Percentiles rank a stretch among this genome's conserved stretches.
phyloP scores from a whole-genome alignment of 352 stramenopile species.

The Globisporangium camurandrum region DNA sequence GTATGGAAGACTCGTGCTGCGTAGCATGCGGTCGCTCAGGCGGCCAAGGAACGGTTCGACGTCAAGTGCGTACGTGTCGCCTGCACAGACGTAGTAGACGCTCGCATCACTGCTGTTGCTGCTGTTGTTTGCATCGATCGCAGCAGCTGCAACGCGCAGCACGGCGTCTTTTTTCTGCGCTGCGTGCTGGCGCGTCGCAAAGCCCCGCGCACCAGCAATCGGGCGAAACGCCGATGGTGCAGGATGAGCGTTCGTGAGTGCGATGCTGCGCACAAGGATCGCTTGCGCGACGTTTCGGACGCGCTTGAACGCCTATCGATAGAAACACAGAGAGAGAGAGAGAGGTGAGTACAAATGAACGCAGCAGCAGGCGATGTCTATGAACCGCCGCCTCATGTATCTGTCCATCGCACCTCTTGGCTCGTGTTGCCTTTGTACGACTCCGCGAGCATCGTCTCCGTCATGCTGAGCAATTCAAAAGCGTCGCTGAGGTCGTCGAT shows the following conservation, averaged over 20 bases:
- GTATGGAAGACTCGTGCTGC: too few species aligned
- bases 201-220: conserved; percentile 47
- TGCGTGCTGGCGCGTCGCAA: conserved; percentile 35
- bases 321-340: neutral
- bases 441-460: conserved; percentile 43
- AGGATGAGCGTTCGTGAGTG: conserved; percentile 62
- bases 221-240: conserved; percentile 63
- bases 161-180: conserved; percentile 36
- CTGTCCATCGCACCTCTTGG: conserved; percentile 34
- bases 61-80: conserved; percentile 59
- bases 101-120: too few species aligned
- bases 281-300: conserved; percentile 40
- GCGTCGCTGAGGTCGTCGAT: conserved; percentile 60
- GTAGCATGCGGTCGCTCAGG: conserved; percentile 17
- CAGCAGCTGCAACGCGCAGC: conserved; percentile 11
- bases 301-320: conserved; percentile 44
- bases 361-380: neutral
- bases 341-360: neutral
- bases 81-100: conserved; percentile 25
- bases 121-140: conserved; percentile 19
- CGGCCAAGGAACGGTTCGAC: conserved; percentile 57
- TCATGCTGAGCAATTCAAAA: conserved; percentile 64
- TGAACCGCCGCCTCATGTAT: too few species aligned
- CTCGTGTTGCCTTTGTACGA: conserved; percentile 41
- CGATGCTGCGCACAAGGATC: conserved; percentile 55